phyloP scores from a whole-genome alignment of 257 asterid species.

The Nicotiana undulata region DNA sequence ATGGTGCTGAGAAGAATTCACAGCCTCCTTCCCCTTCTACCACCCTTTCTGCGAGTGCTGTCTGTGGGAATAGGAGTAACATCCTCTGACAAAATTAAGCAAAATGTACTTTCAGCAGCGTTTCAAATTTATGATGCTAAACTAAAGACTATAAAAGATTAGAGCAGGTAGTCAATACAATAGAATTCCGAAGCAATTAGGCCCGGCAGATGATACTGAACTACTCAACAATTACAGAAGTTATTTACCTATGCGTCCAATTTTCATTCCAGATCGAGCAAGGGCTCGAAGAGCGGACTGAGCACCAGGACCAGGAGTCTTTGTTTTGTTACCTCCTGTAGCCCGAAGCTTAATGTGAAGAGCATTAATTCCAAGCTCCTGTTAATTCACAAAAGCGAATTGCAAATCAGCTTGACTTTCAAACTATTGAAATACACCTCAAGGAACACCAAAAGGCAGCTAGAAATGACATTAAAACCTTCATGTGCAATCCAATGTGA shows the following conservation, averaged over 20 bases:
- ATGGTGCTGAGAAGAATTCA: constrained; percentile 13
- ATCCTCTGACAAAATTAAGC: constrained; percentile 36
- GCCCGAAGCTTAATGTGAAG: constrained; percentile 91
- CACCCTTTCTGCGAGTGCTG: constrained; percentile 69
- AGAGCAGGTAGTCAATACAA: background rate
- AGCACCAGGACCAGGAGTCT: constrained; percentile 96
- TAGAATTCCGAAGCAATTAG: background rate
- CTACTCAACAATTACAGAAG: background rate
- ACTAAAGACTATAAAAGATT: background rate
- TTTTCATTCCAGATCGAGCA: constrained; percentile 92
- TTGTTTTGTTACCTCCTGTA: constrained; percentile 89
- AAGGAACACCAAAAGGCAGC: background rate
- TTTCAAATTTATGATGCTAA: background rate
- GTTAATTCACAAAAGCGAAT: constrained; percentile 3
- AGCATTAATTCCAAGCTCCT: constrained; percentile 83
- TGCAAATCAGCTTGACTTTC: background rate
- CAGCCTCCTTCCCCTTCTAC: constrained; percentile 70
- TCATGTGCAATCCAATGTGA: background rate
- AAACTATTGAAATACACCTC: background rate
- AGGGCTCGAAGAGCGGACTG: constrained; percentile 91
- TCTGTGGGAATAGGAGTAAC: constrained; percentile 73
- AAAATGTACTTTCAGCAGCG: background rate
- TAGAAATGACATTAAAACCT: background rate
- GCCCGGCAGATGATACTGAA: background rate
- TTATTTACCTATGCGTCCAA: constrained; percentile 81